Conservation (phyloP, 108 stramenopile genomes). For the Tribonema minus region DNA sequence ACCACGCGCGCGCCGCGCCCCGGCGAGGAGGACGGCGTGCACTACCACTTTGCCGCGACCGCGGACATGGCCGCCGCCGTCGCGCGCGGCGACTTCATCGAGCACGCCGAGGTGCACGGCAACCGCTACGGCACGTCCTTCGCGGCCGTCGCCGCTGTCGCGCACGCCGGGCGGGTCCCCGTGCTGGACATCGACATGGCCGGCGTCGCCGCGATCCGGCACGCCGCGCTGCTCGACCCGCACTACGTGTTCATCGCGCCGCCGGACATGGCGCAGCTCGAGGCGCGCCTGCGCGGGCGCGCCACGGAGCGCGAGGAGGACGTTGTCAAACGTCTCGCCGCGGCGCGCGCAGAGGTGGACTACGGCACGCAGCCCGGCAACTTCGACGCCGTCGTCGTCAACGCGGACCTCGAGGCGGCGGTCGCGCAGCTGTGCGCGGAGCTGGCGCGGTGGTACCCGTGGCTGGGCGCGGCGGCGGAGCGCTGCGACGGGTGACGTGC, state of each 20-base stretch:
- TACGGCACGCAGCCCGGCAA: constrained; percentile 59
- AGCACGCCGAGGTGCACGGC: constrained; percentile 90
- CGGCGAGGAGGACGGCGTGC: constrained; percentile 60
- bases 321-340: constrained; percentile 68
- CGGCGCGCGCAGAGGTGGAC: constrained; percentile 82
- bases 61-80: constrained; percentile 74
- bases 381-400: constrained; percentile 40
- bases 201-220: constrained; percentile 44
- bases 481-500: too few species aligned
- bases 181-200: constrained; percentile 87
- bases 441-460: constrained; percentile 23
- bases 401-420: constrained; percentile 35
- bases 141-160: constrained; percentile 72
- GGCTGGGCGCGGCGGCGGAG: constrained; percentile 1
- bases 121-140: constrained; percentile 92
- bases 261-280: constrained; percentile 52
- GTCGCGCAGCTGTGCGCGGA: constrained; percentile 18
- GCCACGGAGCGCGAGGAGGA: constrained; percentile 82
- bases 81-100: constrained; percentile 67
- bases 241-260: constrained; percentile 84
- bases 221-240: constrained; percentile 64
- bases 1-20: constrained; percentile 80
- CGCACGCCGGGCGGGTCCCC: constrained; percentile 73
- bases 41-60: constrained; percentile 82
- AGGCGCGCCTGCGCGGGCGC: too few species aligned